Evolutionary conservation across 208 protist genomes (phyloP), one percentile per base, ranked within the genome.

Genomic region (Leishmania lainsoni): DNA sequence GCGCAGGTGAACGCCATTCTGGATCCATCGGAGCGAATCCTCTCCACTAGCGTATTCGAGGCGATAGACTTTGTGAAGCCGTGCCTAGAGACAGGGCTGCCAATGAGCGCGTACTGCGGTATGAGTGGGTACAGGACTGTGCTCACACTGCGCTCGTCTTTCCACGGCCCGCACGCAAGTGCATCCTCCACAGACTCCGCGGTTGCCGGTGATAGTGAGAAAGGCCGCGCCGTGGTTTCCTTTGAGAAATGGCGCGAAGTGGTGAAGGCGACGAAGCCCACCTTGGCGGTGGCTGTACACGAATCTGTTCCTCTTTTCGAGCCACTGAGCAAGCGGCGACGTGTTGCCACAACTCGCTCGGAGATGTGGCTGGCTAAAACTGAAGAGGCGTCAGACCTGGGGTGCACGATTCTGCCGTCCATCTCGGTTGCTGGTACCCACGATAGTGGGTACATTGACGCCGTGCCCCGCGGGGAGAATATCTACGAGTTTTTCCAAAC

Each of bases 41-140:
- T 97, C 9, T 85, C 84, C 72, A 70, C 94, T 5, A 93, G 89
- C 29, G 84, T 94, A 0, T 92, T 97, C 71, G 94, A 97, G 54
- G 92, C 94, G 52, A 63, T 79, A 16, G 87, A 93, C 51, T 93
- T 91, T 80, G 84, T 87, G 29, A 54, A 56, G 45, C 81, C 89
- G 8, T 95, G 91, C 54, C 75, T 69, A 32, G 80, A 85, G 39
- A 71, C 89, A 17, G 12, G 83, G n/a, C 80, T 89, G 49, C 52
- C 83, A 0, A 84, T 93, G 80, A 80, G 88, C n/a, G 75, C 86
- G 12, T 93, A 95, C 61, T 93, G 90, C 78, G 92, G 89, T 5
- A 59, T 95, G 26, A 51, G 20, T 12, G 94, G 90, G 14, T 97
- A 94, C 75, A 80, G n/a, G 35, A 74, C 86, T 17, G 81, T 97